Conservation (phyloP, 2,329 filamentous ascomycete genomes). For the Aulographum hederae region DNA sequence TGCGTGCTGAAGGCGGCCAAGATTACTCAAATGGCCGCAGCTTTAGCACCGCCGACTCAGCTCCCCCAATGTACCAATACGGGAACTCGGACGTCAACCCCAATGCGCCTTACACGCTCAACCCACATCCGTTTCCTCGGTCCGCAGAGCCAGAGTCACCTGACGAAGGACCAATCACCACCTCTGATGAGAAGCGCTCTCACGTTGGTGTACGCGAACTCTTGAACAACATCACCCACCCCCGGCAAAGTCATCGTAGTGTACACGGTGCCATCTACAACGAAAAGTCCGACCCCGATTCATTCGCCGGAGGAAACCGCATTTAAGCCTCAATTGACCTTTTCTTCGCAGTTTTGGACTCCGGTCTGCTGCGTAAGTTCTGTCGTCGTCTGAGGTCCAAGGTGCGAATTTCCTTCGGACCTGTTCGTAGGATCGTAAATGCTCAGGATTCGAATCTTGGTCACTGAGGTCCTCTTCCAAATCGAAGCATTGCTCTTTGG, state of each 20-base stretch:
- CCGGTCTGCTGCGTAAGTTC: background rate
- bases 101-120: slow-evolving; percentile 6
- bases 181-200: background rate
- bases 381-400: background rate
- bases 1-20: slow-evolving; percentile 39
- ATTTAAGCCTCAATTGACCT: background rate
- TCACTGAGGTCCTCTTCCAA: background rate
- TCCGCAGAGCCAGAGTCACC: background rate
- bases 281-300: background rate
- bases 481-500: background rate
- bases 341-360: background rate
- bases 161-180: too few relatives aligned
- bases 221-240: background rate
- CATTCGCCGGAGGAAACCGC: background rate
- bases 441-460: slow-evolving; percentile 1
- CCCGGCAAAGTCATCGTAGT: background rate
- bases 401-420: too few relatives aligned
- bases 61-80: slow-evolving; percentile 21
- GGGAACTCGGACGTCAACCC: slow-evolving; percentile 12
- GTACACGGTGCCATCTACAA: background rate
- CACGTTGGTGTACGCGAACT: background rate
- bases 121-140: slow-evolving; percentile 5
- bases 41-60: background rate
- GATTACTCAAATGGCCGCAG: slow-evolving; percentile 9
- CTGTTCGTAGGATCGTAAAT: background rate